Conservation (phyloP, 768 basidiomycete species). For the Boletus eberwhitei region DNA sequence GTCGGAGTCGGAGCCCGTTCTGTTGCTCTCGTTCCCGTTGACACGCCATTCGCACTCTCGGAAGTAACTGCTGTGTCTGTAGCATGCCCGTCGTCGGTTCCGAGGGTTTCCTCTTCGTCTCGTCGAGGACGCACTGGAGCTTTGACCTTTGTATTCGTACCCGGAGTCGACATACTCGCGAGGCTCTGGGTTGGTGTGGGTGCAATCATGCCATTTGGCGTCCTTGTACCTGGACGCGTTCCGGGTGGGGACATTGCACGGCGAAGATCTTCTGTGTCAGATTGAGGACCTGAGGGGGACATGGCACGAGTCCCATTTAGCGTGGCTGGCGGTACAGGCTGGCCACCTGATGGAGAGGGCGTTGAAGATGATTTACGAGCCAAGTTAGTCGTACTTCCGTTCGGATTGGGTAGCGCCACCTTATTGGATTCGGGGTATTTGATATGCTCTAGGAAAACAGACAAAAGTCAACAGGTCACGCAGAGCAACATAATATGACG, state of each 20-base stretch:
- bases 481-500: background rate
- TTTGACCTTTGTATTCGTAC: constrained; percentile 46
- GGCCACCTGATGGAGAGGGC: constrained; percentile 29
- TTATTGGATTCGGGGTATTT: constrained; percentile 79
- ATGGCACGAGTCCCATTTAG: constrained; percentile 48
- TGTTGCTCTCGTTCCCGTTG: constrained; percentile 28
- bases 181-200: constrained; percentile 11
- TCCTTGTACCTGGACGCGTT: constrained; percentile 38
- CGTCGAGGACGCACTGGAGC: constrained; percentile 47
- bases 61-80: constrained; percentile 46
- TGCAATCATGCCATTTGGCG: constrained; percentile 29
- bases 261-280: constrained; percentile 56
- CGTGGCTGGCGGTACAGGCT: constrained; percentile 29
- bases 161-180: constrained; percentile 3
- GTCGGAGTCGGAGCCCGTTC: constrained; percentile 56
- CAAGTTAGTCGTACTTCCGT: constrained; percentile 29
- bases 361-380: constrained; percentile 49
- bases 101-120: constrained; percentile 38
- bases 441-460: constrained; percentile 65
- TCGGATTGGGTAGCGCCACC: constrained; percentile 33
- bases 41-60: constrained; percentile 36
- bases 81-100: constrained; percentile 48
- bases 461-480: constrained; percentile 2
- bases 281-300: constrained; percentile 54
- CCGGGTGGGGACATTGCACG: constrained; percentile 65